A percentile compares a stretch with the other conserved stretches of the same genome.
Conservation (phyloP, 2,329 filamentous ascomycete genomes). For the Ramularia collo-cygni region DNA sequence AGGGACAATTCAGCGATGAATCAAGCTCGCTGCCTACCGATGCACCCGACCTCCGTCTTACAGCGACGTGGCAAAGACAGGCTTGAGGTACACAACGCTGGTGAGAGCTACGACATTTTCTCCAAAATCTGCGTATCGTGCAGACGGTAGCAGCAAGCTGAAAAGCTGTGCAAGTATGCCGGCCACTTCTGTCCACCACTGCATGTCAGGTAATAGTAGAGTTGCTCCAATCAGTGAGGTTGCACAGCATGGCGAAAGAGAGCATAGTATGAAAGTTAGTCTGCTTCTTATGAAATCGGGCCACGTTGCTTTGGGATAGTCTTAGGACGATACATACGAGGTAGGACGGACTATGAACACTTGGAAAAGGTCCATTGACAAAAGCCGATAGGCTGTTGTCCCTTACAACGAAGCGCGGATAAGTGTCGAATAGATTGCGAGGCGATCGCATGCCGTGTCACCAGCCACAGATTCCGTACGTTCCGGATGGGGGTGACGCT, state of each 20-base stretch:
- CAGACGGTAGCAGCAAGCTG: not conserved
- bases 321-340: too few species aligned
- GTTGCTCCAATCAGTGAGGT: slow-evolving; percentile 2
- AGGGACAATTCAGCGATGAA: slow-evolving; percentile 25
- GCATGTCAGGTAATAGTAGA: not conserved
- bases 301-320: too few species aligned
- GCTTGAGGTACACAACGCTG: slow-evolving; percentile 1
- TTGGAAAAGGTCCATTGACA: too few species aligned
- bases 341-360: too few species aligned
- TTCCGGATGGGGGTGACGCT: too few species aligned
- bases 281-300: too few species aligned
- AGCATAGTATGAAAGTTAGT: slow-evolving; percentile 28
- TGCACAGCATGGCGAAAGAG: slow-evolving; percentile 1
- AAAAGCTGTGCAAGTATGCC: not conserved
- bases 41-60: slow-evolving; percentile 14
- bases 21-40: not conserved
- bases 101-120: slow-evolving; percentile 1
- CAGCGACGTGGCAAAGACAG: slow-evolving; percentile 1
- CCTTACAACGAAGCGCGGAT: too few species aligned
- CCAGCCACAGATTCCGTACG: too few species aligned
- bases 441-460: too few species aligned
- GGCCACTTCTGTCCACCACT: slow-evolving; percentile 2
- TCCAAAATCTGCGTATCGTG: slow-evolving; percentile 4
- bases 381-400: too few species aligned
- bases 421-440: too few species aligned